Conservation (phyloP, 2,329 filamentous ascomycete genomes). For the Hymenoscyphus infarciens region DNA sequence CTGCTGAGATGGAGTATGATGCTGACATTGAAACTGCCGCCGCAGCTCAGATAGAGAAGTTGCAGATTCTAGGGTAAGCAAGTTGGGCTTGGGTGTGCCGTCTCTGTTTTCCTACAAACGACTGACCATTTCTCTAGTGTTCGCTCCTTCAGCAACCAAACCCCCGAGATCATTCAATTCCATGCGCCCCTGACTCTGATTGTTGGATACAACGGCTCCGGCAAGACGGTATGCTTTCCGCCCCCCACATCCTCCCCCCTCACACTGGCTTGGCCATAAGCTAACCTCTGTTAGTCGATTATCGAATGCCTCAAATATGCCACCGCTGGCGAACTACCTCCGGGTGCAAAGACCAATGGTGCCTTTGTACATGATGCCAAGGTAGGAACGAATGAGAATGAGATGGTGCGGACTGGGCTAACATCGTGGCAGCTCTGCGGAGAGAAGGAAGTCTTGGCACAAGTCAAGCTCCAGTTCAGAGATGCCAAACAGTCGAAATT, state of each 20-base stretch:
- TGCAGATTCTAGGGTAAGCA: conserved; percentile 71
- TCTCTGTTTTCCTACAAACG: neutral
- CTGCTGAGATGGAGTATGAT: neutral
- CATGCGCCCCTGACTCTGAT: conserved; percentile 90
- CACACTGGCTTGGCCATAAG: neutral
- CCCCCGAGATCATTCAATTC: conserved; percentile 79
- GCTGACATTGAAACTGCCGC: neutral
- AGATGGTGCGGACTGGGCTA: conserved; percentile 17
- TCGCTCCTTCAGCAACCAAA: conserved; percentile 78
- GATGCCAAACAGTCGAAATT: conserved; percentile 74
- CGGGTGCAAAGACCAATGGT: conserved; percentile 75
- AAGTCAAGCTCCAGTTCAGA: conserved; percentile 86
- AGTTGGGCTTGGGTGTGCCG: no score
- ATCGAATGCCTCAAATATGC: conserved; percentile 99
- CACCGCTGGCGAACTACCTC: conserved; percentile 88
- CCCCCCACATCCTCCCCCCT: neutral
- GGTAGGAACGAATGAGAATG: conserved; percentile 39
- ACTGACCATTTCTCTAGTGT: conserved; percentile 43
- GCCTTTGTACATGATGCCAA: conserved; percentile 98
- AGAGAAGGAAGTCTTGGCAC: conserved; percentile 84
- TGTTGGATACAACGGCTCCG: conserved; percentile 94
- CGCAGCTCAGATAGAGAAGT: conserved; percentile 81
- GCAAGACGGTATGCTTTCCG: conserved; percentile 66
- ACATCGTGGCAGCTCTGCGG: conserved; percentile 57
- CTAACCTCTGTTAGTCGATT: conserved; percentile 61